Conservation (phyloP, 192 early-diverging fungal genomes). For the Backusella psychrophila region DNA sequence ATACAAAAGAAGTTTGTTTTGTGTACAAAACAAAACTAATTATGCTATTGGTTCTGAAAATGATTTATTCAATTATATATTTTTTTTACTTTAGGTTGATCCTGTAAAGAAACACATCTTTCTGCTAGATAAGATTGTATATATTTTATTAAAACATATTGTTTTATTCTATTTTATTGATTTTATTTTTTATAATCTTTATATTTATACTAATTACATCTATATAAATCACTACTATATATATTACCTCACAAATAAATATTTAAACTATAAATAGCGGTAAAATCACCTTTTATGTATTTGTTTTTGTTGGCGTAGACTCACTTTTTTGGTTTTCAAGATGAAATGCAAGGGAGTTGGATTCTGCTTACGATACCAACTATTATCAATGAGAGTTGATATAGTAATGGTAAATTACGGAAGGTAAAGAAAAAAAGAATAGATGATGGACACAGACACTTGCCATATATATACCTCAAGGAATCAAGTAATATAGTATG, state of each 20-base stretch:
- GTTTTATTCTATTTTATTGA: background rate
- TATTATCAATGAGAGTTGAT: background rate
- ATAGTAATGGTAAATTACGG: background rate
- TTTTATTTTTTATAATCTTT: background rate
- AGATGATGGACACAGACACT: background rate
- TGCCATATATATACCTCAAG: background rate
- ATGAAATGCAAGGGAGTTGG: background rate
- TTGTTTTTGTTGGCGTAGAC: background rate
- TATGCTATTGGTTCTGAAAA: background rate
- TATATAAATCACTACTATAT: background rate
- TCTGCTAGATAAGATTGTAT: background rate
- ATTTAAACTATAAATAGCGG: background rate
- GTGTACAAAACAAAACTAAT: background rate
- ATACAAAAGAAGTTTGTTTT: background rate
- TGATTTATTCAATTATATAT: background rate
- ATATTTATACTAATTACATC: background rate
- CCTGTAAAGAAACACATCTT: background rate
- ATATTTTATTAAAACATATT: background rate
- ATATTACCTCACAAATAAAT: background rate
- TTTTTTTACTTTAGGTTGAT: background rate
- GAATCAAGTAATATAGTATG: background rate
- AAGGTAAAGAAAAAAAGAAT: background rate
- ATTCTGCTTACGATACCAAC: background rate
- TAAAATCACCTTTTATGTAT: background rate
- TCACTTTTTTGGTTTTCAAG: background rate